Conservation (phyloP, 371 early-diverging fungal species). For the Mortierella sp. region DNA sequence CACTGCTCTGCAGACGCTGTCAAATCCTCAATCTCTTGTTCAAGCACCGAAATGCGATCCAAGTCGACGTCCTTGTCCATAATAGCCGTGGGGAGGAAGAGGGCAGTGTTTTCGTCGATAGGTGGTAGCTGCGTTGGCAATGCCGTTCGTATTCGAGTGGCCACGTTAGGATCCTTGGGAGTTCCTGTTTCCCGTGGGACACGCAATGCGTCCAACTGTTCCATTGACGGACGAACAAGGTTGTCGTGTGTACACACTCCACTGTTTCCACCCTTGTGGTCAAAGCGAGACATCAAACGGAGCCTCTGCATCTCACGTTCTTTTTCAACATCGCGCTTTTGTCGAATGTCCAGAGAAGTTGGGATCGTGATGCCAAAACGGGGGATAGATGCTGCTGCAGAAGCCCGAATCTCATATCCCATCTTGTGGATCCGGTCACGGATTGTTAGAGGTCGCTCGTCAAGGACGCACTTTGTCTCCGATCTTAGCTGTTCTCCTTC, state of each 20-base stretch:
- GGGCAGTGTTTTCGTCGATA: not conserved
- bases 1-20: not conserved
- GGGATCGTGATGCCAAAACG: not conserved
- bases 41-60: not conserved
- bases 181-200: too few relatives aligned
- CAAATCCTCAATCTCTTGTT: not conserved
- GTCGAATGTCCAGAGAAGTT: not conserved
- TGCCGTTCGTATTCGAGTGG: not conserved
- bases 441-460: not conserved
- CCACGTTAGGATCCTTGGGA: not conserved
- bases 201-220: too few relatives aligned
- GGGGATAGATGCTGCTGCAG: conserved; percentile 7
- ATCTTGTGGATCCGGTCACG: conserved; percentile 7
- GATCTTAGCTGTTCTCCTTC: not conserved
- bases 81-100: not conserved
- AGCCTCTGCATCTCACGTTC: not conserved
- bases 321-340: not conserved
- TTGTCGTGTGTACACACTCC: too few relatives aligned
- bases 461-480: not conserved
- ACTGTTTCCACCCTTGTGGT: too few relatives aligned
- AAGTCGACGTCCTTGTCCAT: not conserved
- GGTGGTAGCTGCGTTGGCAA: not conserved
- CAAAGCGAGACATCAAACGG: not conserved
- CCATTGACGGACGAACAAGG: too few relatives aligned
- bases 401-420: conserved; percentile 11